These are phyloP conservation scores for Mycena capillaripes DNA, from an alignment of 768 basidiomycete species.

Conservation along the genomic window DNA sequence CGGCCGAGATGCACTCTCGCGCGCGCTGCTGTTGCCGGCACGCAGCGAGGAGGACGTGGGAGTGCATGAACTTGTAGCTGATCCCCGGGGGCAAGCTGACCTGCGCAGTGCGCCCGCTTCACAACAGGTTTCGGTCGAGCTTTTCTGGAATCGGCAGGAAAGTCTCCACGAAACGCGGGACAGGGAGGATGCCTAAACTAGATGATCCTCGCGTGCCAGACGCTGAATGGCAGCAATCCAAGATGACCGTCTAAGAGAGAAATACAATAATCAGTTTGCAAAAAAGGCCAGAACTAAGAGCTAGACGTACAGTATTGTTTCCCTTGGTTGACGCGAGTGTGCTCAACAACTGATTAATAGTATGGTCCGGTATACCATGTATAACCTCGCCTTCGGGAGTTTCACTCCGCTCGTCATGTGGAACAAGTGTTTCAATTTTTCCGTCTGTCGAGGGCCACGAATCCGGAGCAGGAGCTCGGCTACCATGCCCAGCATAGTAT, in stretches of 20 bases:
- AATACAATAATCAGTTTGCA: background rate
- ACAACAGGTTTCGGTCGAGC: conserved; percentile 12
- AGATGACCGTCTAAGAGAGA: conserved; percentile 27
- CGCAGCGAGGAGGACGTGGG: conserved; percentile 37
- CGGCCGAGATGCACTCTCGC: conserved; percentile 26
- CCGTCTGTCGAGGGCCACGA: conserved; percentile 22
- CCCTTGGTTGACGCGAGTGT: conserved; percentile 30
- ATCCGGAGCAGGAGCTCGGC: conserved; percentile 17
- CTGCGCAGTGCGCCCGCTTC: background rate
- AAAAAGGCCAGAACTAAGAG: too few species aligned
- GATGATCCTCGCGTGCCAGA: background rate
- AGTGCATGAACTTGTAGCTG: conserved; percentile 26
- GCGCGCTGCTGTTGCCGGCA: conserved; percentile 33
- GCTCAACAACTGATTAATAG: conserved; percentile 24
- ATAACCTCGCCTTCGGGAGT: background rate
- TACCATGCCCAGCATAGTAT: conserved; percentile 32
- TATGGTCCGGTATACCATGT: conserved; percentile 34
- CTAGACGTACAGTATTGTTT: conserved; percentile 30
- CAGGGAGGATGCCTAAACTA: background rate
- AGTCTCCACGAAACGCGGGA: conserved; percentile 23
- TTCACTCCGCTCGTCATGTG: conserved; percentile 22
- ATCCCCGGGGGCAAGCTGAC: conserved; percentile 19
- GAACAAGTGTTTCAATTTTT: conserved; percentile 27
- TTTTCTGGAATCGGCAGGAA: conserved; percentile 15
- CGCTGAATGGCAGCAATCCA: conserved; percentile 33